Evolutionary conservation across 2,329 filamentous ascomycete genomes (phyloP), one percentile per base, ranked within the genome.

Genomic region (Cercospora janseana): DNA sequence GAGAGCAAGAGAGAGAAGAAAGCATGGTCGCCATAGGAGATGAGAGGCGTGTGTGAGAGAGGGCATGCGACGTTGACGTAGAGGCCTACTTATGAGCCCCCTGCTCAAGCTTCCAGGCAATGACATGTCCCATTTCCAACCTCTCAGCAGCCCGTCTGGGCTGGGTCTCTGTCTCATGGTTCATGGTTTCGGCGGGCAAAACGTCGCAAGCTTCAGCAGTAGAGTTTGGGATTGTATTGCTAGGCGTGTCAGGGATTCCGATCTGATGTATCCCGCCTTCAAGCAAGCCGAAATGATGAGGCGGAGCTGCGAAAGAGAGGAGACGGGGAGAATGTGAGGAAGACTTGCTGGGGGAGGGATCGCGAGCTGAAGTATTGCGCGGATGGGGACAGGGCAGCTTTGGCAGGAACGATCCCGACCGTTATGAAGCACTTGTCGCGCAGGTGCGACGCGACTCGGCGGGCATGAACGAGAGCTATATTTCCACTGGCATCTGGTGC

Each of bases 11-110:
- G 35, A 40, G 21, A 13, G 35, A 10, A 5, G 35, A 23, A 40
- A 7, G 34, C 4, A n/a, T 18, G 20, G 12, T 20, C 21, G 35
- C n/a, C n/a, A 40, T 32, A 15, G 26, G 16, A 23, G 21, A 40
- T n/a, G 20, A 13, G 20, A 40, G 12, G 35, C 35, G 6, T 10
- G 35, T n/a, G 35, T 20, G 20, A 16, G 21, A 13, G 35, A n/a
- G 35, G 35, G 26, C 23, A 40, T 23, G 26, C n/a, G 35, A 40
- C 35, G 35, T 26, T 24, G 20, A 24, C 23, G 35, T 40, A 40
- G 35, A 23, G 26, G 35, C 35, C 35, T 26, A 40, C 35, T 40
- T 24, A 40, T 26, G 35, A 40, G 35, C 35, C 35, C n/a, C 35
- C n/a, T 24, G 35, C 26, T 40, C 35, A 23, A 40, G 35, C 35